Evolutionary conservation across 225 moss, liverwort and hornwort genomes (phyloP), one percentile per base, ranked within the genome.

Genomic region (Lunularia cruciata): DNA sequence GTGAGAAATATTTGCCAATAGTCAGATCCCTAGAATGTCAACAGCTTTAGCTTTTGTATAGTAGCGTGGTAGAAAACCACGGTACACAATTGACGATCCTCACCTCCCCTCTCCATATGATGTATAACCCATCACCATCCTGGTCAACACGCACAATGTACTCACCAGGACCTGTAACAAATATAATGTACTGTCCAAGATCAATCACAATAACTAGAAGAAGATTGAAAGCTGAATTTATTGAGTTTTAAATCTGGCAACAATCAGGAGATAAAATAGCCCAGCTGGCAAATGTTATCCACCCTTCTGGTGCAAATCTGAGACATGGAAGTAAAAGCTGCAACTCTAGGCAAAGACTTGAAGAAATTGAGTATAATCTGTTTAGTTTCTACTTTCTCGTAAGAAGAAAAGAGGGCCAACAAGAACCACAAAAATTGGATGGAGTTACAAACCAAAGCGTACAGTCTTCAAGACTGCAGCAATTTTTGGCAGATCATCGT

Each of bases 81-180:
- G n/a, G n/a, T n/a, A 40, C 40, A 6, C 40, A 6, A 13, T 40
- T 13, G 13, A 40, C 40, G 27, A 69, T 6, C 30, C 65, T 26
- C 75, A 88, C 93, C 87, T 88, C 74, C 69, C 93, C 93, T 60
- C 83, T 79, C 81, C 80, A 86, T 60, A 93, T 76, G 55, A 93
- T 83, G 70, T 86, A 88, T 57, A 93, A 71, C 48, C 90, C 85
- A 82, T 78, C 86, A 54, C 83, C 85, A 19, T 70, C 82, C 77
- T 78, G 61, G 35, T 82, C 78, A 36, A 34, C 38, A 57, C 77
- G 63, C 53, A 88, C 84, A 37, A 93, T 75, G 32, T 36, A 15
- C 57, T 81, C 79, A 51, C 83, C 84, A 59, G 77, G 76, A 53
- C 76, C 93, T 93, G 88, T 71, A 62, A 69, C 67, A 65, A 20